phyloP scores from a whole-genome alignment of 441 rosid species.

The Populus hybrid region DNA sequence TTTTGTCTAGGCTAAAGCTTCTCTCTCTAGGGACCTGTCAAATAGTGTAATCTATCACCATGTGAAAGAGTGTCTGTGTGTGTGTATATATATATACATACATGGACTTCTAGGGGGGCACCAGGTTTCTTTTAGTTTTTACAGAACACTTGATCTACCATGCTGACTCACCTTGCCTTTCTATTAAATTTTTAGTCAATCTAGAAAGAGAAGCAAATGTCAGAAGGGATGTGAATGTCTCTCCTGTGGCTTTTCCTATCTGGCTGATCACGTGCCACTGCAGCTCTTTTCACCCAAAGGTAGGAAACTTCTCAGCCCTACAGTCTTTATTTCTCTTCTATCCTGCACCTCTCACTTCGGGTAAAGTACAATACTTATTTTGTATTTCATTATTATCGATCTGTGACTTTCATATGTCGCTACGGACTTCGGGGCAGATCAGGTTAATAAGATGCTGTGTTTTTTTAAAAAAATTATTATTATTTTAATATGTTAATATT shows the following conservation, averaged over 20 bases:
- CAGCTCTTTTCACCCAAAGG: background rate
- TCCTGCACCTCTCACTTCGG: background rate
- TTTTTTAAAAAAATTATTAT: too few relatives aligned
- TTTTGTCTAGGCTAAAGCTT: background rate
- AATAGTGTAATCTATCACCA: constrained; percentile 13
- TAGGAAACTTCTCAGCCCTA: background rate
- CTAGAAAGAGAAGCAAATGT: background rate
- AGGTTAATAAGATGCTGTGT: too few relatives aligned
- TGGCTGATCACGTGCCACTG: background rate
- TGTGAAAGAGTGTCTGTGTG: background rate
- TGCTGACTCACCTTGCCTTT: constrained; percentile 17
- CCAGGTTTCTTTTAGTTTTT: constrained; percentile 11
- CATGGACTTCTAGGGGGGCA: constrained; percentile 29
- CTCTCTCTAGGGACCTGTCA: constrained; percentile 24
- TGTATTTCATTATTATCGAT: background rate
- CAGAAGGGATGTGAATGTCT: background rate
- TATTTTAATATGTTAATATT: too few relatives aligned
- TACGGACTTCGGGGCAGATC: too few relatives aligned
- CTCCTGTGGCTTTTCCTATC: background rate
- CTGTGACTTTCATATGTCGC: background rate
- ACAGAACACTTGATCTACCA: constrained; percentile 21
- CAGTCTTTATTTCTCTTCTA: background rate
- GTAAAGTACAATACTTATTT: background rate
- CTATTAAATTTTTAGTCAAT: constrained; percentile 2
- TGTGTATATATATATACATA: constrained; percentile 17